phyloP scores from a whole-genome alignment of 2,329 filamentous ascomycete genomes.

The Cladosporium austrohemisphaericum region DNA sequence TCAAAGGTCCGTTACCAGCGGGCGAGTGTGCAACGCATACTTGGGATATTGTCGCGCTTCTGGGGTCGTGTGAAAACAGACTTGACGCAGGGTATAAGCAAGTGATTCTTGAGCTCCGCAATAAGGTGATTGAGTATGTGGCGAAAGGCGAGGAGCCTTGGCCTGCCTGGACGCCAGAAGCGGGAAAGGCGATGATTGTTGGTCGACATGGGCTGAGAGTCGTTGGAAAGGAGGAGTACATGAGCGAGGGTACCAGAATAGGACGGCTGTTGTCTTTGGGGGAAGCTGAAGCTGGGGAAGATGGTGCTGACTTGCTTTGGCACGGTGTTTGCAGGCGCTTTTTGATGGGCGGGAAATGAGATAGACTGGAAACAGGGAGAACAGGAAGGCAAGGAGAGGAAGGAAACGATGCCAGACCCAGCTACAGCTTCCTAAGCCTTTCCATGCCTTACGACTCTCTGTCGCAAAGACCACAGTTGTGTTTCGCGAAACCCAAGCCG shows the following conservation, averaged over 20 bases:
- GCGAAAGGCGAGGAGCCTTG: conserved; percentile 16
- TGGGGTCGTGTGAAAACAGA: conserved; percentile 18
- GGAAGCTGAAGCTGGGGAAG: not conserved
- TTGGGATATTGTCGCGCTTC: conserved; percentile 20
- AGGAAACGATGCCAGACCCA: too few relatives aligned
- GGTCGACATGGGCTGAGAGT: conserved; percentile 11
- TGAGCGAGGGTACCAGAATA: conserved; percentile 40
- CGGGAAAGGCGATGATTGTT: not conserved
- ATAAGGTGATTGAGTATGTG: conserved; percentile 9
- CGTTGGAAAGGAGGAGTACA: conserved; percentile 47
- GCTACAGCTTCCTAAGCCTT: too few relatives aligned
- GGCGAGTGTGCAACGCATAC: conserved; percentile 20
- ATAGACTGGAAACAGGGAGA: too few relatives aligned
- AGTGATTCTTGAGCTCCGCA: conserved; percentile 13
- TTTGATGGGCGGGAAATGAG: not conserved
- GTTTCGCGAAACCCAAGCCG: too few relatives aligned
- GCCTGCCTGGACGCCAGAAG: conserved; percentile 3
- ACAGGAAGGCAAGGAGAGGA: too few relatives aligned
- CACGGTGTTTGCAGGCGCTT: conserved; percentile 4
- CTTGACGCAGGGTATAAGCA: not conserved
- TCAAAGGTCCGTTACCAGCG: conserved; percentile 15
- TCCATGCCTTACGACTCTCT: too few relatives aligned
- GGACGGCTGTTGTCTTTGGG: not conserved
- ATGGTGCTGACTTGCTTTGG: conserved; percentile 4
- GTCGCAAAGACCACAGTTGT: too few relatives aligned